Evolutionary conservation across 192 early-diverging fungal species (phyloP), one percentile per base, ranked within the genome.

Genomic region (Linnemannia exigua): DNA sequence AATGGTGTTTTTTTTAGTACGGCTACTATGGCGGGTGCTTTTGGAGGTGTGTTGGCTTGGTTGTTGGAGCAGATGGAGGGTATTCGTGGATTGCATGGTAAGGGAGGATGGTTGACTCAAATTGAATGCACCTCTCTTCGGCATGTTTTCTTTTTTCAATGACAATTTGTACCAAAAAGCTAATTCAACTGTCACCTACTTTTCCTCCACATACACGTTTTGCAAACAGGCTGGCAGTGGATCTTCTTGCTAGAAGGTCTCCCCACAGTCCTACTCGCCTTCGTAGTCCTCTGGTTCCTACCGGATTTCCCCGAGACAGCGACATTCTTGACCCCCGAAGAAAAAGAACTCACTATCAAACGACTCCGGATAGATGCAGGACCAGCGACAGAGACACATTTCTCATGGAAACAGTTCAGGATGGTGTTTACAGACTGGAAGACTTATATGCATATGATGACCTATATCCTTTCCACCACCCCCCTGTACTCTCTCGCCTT

Each of bases 201-300:
- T 33, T n/a, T 11, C 28, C 19, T 20, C 35, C 14, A 37, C n/a
- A 14, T 50, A 9, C 7, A n/a, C 28, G 1, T 9, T 16, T 63
- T 54, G 5, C 15, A 52, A 41, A 47, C 63, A 75, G 89, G 89
- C 28, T 94, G 93, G 93, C 91, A 90, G 69, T 93, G 89, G 89
- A 87, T 95, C n/a, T 95, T 95, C 79, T 68, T 95, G 33, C 78
- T 93, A 17, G 92, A 93, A 76, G 95, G 94, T 5, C 44, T 93
- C 19, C 77, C 88, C 1, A 83, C 89, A 5, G 66, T 90, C 36
- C 71, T 87, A 12, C 37, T 88, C 38, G 74, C 80, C 19, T 11
- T 79, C 35, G 48, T 83, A 20, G 75, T 79, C 14, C 84, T 77
- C 52, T 87, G 79, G n/a, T 37, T 76, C 28, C 79, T 92, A 28